Evolutionary conservation across 257 asterid species (phyloP), one percentile per base, ranked within the genome.

Genomic region (Solanum peruvianum): DNA sequence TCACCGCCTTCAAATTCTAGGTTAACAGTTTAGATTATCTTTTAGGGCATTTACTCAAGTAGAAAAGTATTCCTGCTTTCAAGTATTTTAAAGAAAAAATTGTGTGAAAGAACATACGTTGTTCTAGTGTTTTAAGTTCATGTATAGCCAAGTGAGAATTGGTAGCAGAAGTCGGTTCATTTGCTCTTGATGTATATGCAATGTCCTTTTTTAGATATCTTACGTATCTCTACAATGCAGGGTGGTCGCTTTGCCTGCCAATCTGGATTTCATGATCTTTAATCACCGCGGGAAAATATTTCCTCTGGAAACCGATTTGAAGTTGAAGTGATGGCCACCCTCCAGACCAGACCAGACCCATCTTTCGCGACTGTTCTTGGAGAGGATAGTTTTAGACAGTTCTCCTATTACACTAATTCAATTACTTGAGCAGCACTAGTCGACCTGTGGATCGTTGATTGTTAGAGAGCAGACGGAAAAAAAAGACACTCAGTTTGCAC

Each of bases 281-380:
- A 96, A 97, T 89, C 99, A 97, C 87, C 99, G 99, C 27, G 99
- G 98, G 62, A 93, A 90, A 91, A 98, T 97, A 44, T 91, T 95
- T 75, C 94, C 98, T 73, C 16, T 87, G 88, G 96, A 86, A 88
- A 33, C 89, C 82, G 92, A 94, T 80, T 82, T 92, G 89, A 94
- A 95, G 90, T 92, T 92, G 72, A 92, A 93, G 91, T 93, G 89
- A 94, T 69, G 75, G 37, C 45, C 31, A 49, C 13, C 67, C 44
- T 29, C 67, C 85, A 29, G 6, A 29, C 31, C 85, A 29, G 6
- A 29, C 31, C 67, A 29, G 69, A 69, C 29, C 84, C 70, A 9
- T 81, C 21, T 9, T 49, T 81, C 13, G 4, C 4, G 4, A 81
- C 67, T 81, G 18, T 31, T 47, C 85, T 81, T 18, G 44, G 7